A percentile compares a stretch with the other conserved stretches of the same genome.
Evolutionary conservation across 805 yeast species (phyloP).

Genomic region (Monosporozyma servazzii): DNA sequence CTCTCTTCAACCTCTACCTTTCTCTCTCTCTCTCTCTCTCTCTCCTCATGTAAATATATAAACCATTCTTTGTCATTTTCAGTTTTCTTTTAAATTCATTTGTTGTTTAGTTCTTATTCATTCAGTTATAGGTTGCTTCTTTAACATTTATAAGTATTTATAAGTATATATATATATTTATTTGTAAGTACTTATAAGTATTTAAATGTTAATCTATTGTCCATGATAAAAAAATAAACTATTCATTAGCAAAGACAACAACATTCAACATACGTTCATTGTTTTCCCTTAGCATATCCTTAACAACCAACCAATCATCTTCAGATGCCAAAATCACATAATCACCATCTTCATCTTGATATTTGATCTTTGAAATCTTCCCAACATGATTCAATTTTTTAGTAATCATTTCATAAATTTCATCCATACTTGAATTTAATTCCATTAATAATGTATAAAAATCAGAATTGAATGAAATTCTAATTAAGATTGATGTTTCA

Average conservation of each 20-base stretch:
- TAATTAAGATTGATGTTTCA: constrained; percentile 31
- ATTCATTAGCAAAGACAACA: constrained; percentile 28
- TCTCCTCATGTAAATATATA: neutral
- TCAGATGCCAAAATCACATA: constrained; percentile 74
- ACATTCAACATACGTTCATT: constrained; percentile 40
- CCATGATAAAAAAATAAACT: too few relatives aligned
- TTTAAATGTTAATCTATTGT: neutral
- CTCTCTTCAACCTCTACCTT: neutral
- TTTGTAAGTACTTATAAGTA: neutral
- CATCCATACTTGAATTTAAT: constrained; percentile 39
- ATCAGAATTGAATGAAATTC: constrained; percentile 36
- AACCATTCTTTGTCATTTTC: too few relatives aligned
- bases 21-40: neutral
- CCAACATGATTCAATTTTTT: constrained; percentile 49
- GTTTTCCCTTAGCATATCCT: constrained; percentile 52
- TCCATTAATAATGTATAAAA: constrained; percentile 62
- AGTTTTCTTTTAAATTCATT: too few relatives aligned
- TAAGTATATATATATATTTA: neutral
- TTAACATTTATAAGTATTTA: neutral
- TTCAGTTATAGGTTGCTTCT: neutral
- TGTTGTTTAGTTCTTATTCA: neutral
- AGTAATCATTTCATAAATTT: constrained; percentile 49
- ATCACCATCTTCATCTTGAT: constrained; percentile 94
- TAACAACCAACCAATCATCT: constrained; percentile 83
- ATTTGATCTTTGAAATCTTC: constrained; percentile 48